Evolutionary conservation across 1,139 yeast species (phyloP), one percentile per base, ranked within the genome.

Genomic region (Kodamaea derodonti): DNA sequence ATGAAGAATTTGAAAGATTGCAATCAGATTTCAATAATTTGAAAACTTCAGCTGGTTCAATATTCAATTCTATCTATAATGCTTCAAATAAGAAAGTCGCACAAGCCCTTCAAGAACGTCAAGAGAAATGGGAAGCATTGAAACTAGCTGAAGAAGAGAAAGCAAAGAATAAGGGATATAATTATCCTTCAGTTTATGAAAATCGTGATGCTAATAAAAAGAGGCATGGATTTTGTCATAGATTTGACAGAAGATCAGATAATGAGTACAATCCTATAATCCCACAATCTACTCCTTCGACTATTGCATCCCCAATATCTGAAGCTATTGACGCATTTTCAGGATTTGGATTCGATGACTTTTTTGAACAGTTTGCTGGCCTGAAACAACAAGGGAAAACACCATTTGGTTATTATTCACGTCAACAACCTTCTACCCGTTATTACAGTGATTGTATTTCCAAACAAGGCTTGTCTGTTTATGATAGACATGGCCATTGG

Each of bases 401-500:
- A 3, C 71, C 72, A 1, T 69, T 54, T 42, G 85, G 84, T 0
- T 56, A 69, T 37, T 71, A 73, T 53, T 71, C 83, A 2, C 73
- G 66, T 42, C 80, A 80, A 7, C 69, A 75, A 7, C 96, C 97
- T 2, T 67, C 81, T 1, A 62, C 73, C 1, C 60, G 72, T 33
- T 72, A 75, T 42, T 85, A 80, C 54, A 68, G 74, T 39, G 70
- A 75, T 29, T 88, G 97, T 55, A 50, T 72, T 48, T 73, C 73
- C 22, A 65, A 72, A 31, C 61, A 77, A 4, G 97, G 97, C 1
- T 64, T 72, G 13, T 74, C 86, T 1, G 78, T 80, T 7, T 88
- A 95, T 95, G 92, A 84, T 49, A 62, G 76, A 14, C 65, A 72
- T 29, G 96, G 96, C 0, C 73, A 78, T 56, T 88, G 96, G 96